A percentile compares a stretch with the other conserved stretches of the same genome.
phyloP scores from a whole-genome alignment of 106 monocot species.

The Allium cepa region DNA sequence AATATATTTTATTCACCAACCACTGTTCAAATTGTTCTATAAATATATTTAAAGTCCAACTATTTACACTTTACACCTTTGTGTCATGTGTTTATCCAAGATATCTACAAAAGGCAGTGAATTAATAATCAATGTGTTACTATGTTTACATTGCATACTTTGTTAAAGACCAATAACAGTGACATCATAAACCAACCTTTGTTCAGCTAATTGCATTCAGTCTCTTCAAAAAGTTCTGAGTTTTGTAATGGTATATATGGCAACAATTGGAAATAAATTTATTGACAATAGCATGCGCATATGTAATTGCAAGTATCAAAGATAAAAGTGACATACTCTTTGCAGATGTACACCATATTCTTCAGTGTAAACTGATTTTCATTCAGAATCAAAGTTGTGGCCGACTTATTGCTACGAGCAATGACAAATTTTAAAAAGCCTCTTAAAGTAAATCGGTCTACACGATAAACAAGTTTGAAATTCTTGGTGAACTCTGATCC shows the following conservation, averaged over 20 bases:
- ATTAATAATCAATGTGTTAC: neutral
- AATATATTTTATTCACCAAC: neutral
- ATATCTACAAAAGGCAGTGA: neutral
- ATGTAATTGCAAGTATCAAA: neutral
- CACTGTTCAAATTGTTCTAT: neutral
- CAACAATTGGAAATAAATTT: neutral
- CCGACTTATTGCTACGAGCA: conserved; percentile 17
- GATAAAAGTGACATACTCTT: conserved; percentile 15
- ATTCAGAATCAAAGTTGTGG: conserved; percentile 3
- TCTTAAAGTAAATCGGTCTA: conserved; percentile 11
- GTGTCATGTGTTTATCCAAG: neutral
- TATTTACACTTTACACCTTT: neutral
- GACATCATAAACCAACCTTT: no score
- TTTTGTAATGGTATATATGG: neutral
- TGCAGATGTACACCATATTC: conserved; percentile 10
- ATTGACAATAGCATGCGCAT: no score
- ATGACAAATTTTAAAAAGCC: conserved; percentile 17
- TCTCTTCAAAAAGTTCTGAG: neutral
- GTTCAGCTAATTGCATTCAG: neutral
- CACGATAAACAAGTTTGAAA: conserved; percentile 15
- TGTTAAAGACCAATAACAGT: neutral
- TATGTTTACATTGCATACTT: neutral
- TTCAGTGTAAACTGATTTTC: neutral
- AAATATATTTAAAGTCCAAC: neutral
- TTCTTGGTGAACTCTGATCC: conserved; percentile 7